Percentiles rank a stretch among this genome's conserved stretches.
Conservation (phyloP, 805 yeast genomes). For the Sugiyamaella valdiviana region DNA sequence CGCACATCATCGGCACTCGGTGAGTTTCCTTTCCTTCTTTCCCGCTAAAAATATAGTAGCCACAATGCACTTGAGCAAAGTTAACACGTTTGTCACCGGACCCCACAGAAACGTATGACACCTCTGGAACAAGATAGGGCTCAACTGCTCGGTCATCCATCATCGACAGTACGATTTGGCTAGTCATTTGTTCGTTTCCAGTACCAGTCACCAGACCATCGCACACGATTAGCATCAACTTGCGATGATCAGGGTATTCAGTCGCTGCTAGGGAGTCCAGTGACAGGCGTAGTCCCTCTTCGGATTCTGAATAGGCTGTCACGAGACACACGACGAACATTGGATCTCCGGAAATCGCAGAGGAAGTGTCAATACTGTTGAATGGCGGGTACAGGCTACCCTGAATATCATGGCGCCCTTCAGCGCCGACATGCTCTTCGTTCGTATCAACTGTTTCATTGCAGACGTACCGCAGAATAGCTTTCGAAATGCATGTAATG, state of each 20-base stretch:
- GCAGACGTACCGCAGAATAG: background rate
- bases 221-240: slow-evolving; percentile 68
- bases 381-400: no score
- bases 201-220: slow-evolving; percentile 84
- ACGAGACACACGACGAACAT: slow-evolving; percentile 47
- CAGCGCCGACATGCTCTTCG: no score
- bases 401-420: background rate
- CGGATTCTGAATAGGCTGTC: slow-evolving; percentile 84
- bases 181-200: slow-evolving; percentile 50
- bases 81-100: slow-evolving; percentile 72
- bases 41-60: slow-evolving; percentile 58
- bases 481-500: background rate
- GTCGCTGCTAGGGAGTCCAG: slow-evolving; percentile 75
- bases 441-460: background rate
- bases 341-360: background rate
- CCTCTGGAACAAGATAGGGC: slow-evolving; percentile 57
- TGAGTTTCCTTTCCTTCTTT: slow-evolving; percentile 39
- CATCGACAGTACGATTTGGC: slow-evolving; percentile 69
- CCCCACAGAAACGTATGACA: slow-evolving; percentile 81
- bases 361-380: no score
- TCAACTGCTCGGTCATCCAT: slow-evolving; percentile 60
- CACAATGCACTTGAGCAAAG: slow-evolving; percentile 81
- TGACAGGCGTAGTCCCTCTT: slow-evolving; percentile 64
- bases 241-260: slow-evolving; percentile 77
- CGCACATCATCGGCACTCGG: slow-evolving; percentile 67